Base-by-base conservation (phyloP, 495 filamentous ascomycete species). In the Aspergillus nanangensis region DNA sequence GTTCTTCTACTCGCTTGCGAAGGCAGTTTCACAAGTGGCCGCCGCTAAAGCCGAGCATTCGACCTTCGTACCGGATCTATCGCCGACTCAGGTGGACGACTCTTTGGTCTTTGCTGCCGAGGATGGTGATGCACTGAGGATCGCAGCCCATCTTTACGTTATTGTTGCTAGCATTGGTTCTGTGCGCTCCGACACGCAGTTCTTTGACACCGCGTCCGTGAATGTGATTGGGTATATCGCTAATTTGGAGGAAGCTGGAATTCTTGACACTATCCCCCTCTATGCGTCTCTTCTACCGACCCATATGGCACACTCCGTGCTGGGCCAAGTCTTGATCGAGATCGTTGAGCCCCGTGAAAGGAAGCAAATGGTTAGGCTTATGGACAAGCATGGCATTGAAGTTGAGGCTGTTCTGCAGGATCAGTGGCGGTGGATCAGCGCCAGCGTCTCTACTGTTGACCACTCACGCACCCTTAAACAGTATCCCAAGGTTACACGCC, bases 251-350 rank as follows among this genome's bases (percentile, higher is more conserved):
- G 66, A 83, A 27, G 75, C 77, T 23, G 78, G 81, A 8, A 75
- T 93, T 37, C 77, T 83, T 34, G 80, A 89, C 38, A 63, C 91
- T 32, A 82, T 94, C 41, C 91, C 92, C 3, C 71, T 92, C 3
- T 99, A 99, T 65, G 90, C 86, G 29, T 84, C 88, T 20, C 81
- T 86, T 52, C 71, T 98, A 2, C 76, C 78, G 5, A 65, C 61
- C 0, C 45, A 63, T n/a, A 65, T 69, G 56, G 63, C 64, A 7
- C 56, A 72, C 9, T 55, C 50, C 15, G 71, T 72, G 18, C 57
- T 81, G 35, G 69, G 72, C 9, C 62, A 74, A 17, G 71, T 82
- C 21, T 63, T 89, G 45, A 77, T 89, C 23, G 75, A 76, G 24
- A 74, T 92, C 2, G 75, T 80, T 55, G 74, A 77, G 38, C 78